phyloP scores from a whole-genome alignment of 1,139 yeast genomes.

The Suhomyces anneliseae region DNA sequence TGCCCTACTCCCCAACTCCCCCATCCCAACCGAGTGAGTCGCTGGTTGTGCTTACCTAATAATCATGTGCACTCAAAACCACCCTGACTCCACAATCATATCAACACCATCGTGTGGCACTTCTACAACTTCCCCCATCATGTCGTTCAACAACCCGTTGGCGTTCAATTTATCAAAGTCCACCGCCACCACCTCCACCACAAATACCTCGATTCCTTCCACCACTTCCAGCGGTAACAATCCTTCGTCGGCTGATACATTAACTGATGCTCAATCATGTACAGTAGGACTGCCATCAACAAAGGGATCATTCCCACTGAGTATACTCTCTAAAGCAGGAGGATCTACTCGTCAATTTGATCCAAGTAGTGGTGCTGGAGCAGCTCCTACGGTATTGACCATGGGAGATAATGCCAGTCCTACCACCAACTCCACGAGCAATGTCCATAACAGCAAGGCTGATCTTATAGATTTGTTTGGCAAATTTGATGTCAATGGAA shows the following conservation, averaged over 20 bases:
- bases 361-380: conserved; percentile 12
- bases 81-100: not conserved
- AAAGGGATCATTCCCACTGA: conserved; percentile 23
- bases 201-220: conserved; percentile 26
- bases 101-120: not conserved
- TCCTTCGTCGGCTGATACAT: not conserved
- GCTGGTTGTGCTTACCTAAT: not conserved
- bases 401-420: conserved; percentile 16
- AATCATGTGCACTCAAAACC: not conserved
- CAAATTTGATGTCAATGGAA: conserved; percentile 34
- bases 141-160: conserved; percentile 37
- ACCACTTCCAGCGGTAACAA: conserved; percentile 2
- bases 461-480: conserved; percentile 44
- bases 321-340: conserved; percentile 16
- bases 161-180: conserved; percentile 43
- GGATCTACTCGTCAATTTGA: conserved; percentile 6
- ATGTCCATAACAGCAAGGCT: conserved; percentile 14
- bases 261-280: not conserved
- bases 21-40: not conserved
- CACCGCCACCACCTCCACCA: conserved; percentile 46
- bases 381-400: conserved; percentile 30
- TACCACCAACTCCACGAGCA: not conserved
- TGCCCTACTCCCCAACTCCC: no score
- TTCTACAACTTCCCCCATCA: conserved; percentile 8
- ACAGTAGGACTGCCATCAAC: conserved; percentile 1